Percentiles rank a stretch among this genome's conserved stretches.
Conservation (phyloP, 495 filamentous ascomycete genomes). For the Immersiella caudata region DNA sequence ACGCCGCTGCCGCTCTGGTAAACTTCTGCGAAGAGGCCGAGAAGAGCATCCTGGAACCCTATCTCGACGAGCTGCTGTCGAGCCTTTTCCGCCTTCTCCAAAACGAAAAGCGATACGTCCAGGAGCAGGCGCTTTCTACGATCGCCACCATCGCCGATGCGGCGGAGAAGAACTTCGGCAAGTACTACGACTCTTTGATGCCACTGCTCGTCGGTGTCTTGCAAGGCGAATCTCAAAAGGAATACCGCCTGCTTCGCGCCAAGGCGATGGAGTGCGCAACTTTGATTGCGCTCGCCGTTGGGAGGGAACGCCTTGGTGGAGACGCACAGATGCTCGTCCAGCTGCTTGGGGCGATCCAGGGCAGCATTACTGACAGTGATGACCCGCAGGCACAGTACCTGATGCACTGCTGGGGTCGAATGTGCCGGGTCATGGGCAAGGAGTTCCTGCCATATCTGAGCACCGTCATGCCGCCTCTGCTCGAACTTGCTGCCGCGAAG, state of each 20-base stretch:
- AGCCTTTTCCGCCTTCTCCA: conserved; percentile 83
- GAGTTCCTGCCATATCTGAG: conserved; percentile 92
- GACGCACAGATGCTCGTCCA: conserved; percentile 87
- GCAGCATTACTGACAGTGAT: conserved; percentile 85
- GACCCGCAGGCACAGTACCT: conserved; percentile 97
- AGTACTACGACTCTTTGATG: conserved; percentile 96
- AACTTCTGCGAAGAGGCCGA: conserved; percentile 99
- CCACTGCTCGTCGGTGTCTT: conserved; percentile 89
- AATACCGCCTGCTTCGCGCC: conserved; percentile 84
- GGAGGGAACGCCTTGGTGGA: conserved; percentile 83
- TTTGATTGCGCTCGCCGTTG: conserved; percentile 92
- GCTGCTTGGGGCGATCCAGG: conserved; percentile 82
- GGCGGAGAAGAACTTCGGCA: conserved; percentile 90
- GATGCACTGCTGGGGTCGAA: conserved; percentile 98
- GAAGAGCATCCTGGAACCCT: conserved; percentile 87
- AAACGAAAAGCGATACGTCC: conserved; percentile 90
- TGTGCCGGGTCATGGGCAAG: conserved; percentile 89
- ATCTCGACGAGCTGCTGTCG: conserved; percentile 82
- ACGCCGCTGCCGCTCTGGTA: conserved; percentile 94
- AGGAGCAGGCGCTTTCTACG: conserved; percentile 96
- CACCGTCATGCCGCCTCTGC: conserved; percentile 91
- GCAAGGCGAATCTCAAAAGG: conserved; percentile 85
- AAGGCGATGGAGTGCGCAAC: conserved; percentile 99
- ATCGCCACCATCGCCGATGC: conserved; percentile 99
- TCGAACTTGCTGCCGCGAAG: conserved; percentile 90